Evolutionary conservation across 2,329 filamentous ascomycete species (phyloP), one percentile per base, ranked within the genome.

Genomic region (Talaromyces verruculosus): DNA sequence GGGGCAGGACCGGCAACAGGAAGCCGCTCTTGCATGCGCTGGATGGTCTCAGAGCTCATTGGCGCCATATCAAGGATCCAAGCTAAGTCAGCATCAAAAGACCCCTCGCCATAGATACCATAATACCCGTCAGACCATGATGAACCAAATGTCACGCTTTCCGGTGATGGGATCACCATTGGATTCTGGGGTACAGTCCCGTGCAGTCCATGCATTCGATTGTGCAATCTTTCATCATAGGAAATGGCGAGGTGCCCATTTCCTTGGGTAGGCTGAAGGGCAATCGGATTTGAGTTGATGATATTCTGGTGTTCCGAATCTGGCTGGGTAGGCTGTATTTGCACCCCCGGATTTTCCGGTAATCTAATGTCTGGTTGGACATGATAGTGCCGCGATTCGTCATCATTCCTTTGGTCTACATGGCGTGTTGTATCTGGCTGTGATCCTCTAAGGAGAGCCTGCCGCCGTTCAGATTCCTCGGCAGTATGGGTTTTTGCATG

Each of bases 41-140:
- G 49, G 6, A 55, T 55, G 49, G 49, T 55, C 13, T 55, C 49
- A 28, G 30, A 55, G 8, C 13, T 55, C 49, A 55, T 55, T n/a
- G 49, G 49, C 30, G 25, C 55, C 35, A 65, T 67, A 39, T 67
- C 65, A 6, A 67, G 63, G 30, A 67, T 67, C 65, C 65, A 67
- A 19, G 65, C 62, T 37, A 67, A 25, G 45, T 67, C 65, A 10
- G 65, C 49, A 41, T 67, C 65, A 19, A 67, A 58, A 11, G 55
- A 65, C 3, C 65, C 65, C 33, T 67, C 65, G 13, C 65, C 65
- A 49, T 67, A 67, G 30, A 67, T 65, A 6, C 63, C 65, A 43
- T 61, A 65, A 28, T 53, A 57, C 3, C 43, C 57, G 19, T 58
- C 45, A 8, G 43, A 33, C 57, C 63, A 58, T 17, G 55, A 53